These are phyloP conservation scores for Strombidium stylifer DNA, from an alignment of 73 alveolate genomes.

Conservation along the genomic window DNA sequence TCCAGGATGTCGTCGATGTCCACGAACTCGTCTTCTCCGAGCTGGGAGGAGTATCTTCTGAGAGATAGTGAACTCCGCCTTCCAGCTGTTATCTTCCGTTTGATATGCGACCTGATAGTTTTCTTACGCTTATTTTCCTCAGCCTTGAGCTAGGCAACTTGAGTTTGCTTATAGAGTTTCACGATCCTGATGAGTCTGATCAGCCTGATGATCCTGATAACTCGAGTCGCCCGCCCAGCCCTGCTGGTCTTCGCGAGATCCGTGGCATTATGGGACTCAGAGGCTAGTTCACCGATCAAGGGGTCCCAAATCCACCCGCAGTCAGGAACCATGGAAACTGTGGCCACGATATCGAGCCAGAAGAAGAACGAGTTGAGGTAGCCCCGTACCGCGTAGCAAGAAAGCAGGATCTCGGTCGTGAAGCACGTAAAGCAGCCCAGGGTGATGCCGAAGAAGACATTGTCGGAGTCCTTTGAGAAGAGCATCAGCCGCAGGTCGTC, in stretches of 20 bases:
- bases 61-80: no score
- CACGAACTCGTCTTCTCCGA: background rate
- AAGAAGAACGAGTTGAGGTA: slow-evolving; percentile 81
- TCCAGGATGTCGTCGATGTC: background rate
- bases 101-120: background rate
- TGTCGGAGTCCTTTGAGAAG: slow-evolving; percentile 33
- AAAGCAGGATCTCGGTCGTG: slow-evolving; percentile 60
- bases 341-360: slow-evolving; percentile 90
- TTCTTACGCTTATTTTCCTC: slow-evolving; percentile 2
- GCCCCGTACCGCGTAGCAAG: slow-evolving; percentile 43
- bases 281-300: slow-evolving; percentile 44
- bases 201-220: slow-evolving; percentile 68
- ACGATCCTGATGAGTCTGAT: slow-evolving; percentile 71
- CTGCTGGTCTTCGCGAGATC: slow-evolving; percentile 71
- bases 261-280: slow-evolving; percentile 65
- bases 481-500: slow-evolving; percentile 67
- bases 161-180: slow-evolving; percentile 56
- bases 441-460: slow-evolving; percentile 38
- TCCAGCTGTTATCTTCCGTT: no score
- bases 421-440: slow-evolving; percentile 25
- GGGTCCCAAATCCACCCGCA: slow-evolving; percentile 82
- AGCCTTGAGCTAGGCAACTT: slow-evolving; percentile 28
- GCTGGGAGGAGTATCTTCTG: no score
- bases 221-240: slow-evolving; percentile 78
- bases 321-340: slow-evolving; percentile 83